Base-by-base conservation (phyloP, 805 yeast genomes). In the Zygosaccharomyces kombuchaensis region DNA sequence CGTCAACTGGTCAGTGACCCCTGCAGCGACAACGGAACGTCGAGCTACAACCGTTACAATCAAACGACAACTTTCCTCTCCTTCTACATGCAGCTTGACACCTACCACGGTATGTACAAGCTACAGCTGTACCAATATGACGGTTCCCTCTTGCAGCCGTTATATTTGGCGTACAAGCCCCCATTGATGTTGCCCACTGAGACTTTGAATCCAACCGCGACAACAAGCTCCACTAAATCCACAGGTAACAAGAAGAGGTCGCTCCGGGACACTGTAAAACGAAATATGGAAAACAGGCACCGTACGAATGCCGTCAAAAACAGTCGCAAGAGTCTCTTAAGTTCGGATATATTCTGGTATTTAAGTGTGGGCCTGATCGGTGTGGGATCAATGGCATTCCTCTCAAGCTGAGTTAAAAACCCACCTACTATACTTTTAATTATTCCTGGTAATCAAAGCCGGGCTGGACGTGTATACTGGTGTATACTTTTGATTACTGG, bases 131-230 rank as follows among this genome's bases (percentile, higher is more conserved):
- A 76, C 67, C 81, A 83, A 69, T 83, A 76, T 56, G 88, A 84
- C 64, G 97, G 97, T 13, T 65, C 86, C 13, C 80, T 80, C 36
- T 67, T 84, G 73, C 91, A 88, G 54, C 98, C 99, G 0, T 66
- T 93, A 58, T 93, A 88, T 67, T 75, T 93, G 65, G 96, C 95
- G 2, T 93, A 90, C 71, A 77, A 78, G 57, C 99, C 99, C 5
- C 95, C 99, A 8, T 75, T 85, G 78, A 93, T 93, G 99, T 78
- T 93, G 49, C 99, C 99, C 17, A 93, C 98, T 0, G 68, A 64
- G 43, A 90, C 97, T 0, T 70, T 93, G 74, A 91, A 90, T 66
- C 99, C 99, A 17, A 86, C 96, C 2, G 71, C 72, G 36, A 60
- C 73, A 6, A 66, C 70, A 31, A 64, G 75, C 9, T 46, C 63